A percentile compares a stretch with the other conserved stretches of the same genome.
Evolutionary conservation across 1,284 basidiomycete genomes (phyloP).

Genomic region (Moniliophthora roreri): DNA sequence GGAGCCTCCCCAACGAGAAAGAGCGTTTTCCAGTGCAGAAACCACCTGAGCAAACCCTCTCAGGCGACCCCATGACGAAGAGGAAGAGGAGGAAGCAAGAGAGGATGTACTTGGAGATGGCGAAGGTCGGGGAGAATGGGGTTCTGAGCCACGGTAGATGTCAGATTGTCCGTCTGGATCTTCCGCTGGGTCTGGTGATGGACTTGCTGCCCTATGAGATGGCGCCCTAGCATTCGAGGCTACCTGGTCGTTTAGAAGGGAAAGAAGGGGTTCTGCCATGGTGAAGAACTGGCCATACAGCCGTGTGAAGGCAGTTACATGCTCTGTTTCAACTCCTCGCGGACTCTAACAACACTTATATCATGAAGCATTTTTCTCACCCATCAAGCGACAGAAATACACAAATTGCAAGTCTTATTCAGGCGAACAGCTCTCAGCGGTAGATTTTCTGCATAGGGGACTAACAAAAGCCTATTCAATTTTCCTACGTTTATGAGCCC

Average conservation of each 20-base stretch:
- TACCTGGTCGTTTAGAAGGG: neutral
- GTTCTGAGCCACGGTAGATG: conserved; percentile 62
- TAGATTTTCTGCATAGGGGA: too few species aligned
- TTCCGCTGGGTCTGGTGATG: conserved; percentile 23
- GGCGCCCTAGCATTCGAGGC: conserved; percentile 2
- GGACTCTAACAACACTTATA: neutral
- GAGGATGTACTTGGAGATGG: conserved; percentile 28
- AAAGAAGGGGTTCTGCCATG: conserved; percentile 1
- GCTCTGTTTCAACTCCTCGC: neutral
- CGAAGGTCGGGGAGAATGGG: conserved; percentile 29
- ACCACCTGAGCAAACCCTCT: conserved; percentile 48
- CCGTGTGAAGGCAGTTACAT: neutral
- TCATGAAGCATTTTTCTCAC: neutral
- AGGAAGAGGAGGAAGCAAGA: conserved; percentile 31
- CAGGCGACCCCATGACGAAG: conserved; percentile 45
- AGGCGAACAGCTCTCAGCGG: too few species aligned
- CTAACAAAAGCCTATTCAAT: conserved; percentile 5
- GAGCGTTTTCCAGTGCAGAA: conserved; percentile 43
- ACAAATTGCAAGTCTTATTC: too few species aligned
- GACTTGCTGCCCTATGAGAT: conserved; percentile 10
- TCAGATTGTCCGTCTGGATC: conserved; percentile 38
- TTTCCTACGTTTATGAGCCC: conserved; percentile 20
- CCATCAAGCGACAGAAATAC: neutral
- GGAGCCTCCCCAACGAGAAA: conserved; percentile 50
- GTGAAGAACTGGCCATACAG: neutral